phyloP scores from a whole-genome alignment of 2,329 filamentous ascomycete species.

The Alternaria ventricosa region DNA sequence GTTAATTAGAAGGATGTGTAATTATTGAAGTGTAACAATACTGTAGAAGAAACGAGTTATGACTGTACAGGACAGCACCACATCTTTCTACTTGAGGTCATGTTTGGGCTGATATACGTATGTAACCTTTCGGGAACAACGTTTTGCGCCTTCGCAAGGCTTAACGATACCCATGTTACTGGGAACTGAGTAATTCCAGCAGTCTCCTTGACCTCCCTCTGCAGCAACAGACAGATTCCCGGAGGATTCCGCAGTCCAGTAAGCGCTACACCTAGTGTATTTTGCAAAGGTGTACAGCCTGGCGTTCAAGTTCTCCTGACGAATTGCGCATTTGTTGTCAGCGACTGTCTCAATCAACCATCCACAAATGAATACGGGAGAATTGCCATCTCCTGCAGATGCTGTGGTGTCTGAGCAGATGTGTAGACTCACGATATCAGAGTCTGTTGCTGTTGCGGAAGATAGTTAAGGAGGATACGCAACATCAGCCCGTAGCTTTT shows the following conservation, averaged over 20 bases:
- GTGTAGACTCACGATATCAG: slow-evolving; percentile 7
- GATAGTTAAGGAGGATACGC: too few species aligned
- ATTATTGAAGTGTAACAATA: background rate
- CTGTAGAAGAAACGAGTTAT: background rate
- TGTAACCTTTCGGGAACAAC: background rate
- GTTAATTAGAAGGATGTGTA: background rate
- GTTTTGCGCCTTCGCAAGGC: background rate
- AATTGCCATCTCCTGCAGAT: background rate
- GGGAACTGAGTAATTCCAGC: background rate
- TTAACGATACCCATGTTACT: background rate
- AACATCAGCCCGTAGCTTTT: too few species aligned
- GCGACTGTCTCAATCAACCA: background rate
- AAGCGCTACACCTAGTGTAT: background rate
- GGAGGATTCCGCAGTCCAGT: background rate
- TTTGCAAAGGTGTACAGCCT: background rate
- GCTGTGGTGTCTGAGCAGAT: background rate
- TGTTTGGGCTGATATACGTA: background rate
- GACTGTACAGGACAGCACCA: background rate
- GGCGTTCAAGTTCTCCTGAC: background rate
- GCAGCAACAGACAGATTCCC: background rate
- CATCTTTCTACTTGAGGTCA: background rate
- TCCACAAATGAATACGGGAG: background rate
- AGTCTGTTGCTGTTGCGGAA: too few species aligned
- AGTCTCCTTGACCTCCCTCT: background rate
- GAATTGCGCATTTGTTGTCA: background rate